phyloP scores from a whole-genome alignment of 164 flowering plant species.

The Warburgia ugandensis region DNA sequence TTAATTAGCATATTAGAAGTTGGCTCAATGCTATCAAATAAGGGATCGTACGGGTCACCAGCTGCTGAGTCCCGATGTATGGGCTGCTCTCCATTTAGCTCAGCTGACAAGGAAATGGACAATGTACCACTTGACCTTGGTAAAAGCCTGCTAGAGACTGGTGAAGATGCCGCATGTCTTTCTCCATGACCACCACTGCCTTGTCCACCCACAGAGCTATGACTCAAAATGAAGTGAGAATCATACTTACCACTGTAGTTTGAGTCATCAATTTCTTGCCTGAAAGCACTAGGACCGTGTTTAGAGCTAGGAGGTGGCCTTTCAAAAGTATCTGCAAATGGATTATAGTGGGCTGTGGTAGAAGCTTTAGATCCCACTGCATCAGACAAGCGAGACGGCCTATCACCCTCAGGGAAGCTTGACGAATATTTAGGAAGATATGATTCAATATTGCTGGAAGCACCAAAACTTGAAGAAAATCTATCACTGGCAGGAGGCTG shows the following conservation, averaged over 20 bases:
- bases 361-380: slow-evolving; percentile 36
- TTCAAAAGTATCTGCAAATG: slow-evolving; percentile 69
- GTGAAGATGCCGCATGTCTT: slow-evolving; percentile 23
- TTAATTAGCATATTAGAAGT: slow-evolving; percentile 35
- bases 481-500: slow-evolving; percentile 19
- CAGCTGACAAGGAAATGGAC: background rate
- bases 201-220: slow-evolving; percentile 21
- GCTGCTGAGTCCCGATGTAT: slow-evolving; percentile 2
- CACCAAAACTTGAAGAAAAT: slow-evolving; percentile 16
- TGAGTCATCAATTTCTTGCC: slow-evolving; percentile 30
- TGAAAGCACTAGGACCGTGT: slow-evolving; percentile 28
- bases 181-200: slow-evolving; percentile 22
- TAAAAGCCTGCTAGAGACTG: slow-evolving; percentile 25
- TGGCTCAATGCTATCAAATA: slow-evolving; percentile 78
- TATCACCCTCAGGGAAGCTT: slow-evolving; percentile 27
- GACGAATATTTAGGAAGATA: slow-evolving; percentile 20
- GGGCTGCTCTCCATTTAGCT: slow-evolving; percentile 2
- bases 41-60: slow-evolving; percentile 77
- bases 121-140: slow-evolving; percentile 23
- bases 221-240: slow-evolving; percentile 19
- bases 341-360: slow-evolving; percentile 40
- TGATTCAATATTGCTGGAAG: slow-evolving; percentile 22
- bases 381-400: slow-evolving; percentile 23
- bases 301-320: slow-evolving; percentile 37
- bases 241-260: slow-evolving; percentile 18